Evolutionary conservation across 208 protist species (phyloP).

Genomic region (Leishmania aethiopica): DNA sequence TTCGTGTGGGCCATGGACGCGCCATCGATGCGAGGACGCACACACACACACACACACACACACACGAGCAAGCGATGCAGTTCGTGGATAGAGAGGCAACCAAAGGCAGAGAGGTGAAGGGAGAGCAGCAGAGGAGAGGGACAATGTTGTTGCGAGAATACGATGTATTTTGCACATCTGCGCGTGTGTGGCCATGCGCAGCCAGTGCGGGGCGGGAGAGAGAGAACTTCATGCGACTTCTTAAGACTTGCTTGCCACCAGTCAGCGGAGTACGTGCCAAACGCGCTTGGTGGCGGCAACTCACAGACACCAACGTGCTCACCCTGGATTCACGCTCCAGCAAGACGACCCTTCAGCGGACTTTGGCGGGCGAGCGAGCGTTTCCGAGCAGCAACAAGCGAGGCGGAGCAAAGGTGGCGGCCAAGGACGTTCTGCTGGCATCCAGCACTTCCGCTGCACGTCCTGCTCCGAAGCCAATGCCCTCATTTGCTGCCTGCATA

Average conservation of each 20-base stretch:
- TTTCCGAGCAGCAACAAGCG: not conserved
- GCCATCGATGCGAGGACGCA: not conserved
- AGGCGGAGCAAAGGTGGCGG: not conserved
- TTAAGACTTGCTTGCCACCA: not conserved
- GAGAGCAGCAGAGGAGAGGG: not conserved
- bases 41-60: too few relatives aligned
- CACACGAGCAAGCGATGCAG: not conserved
- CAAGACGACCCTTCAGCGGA: not conserved
- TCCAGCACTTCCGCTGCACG: not conserved
- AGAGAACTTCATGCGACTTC: not conserved
- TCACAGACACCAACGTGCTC: not conserved
- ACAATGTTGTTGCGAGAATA: not conserved
- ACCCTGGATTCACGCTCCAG: not conserved
- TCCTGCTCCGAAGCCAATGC: not conserved
- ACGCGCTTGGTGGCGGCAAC: not conserved
- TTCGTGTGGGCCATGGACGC: not conserved
- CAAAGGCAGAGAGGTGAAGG: not conserved
- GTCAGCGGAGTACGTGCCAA: not conserved
- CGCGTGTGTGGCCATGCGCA: not conserved
- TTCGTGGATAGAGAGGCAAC: not conserved
- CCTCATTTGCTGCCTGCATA: not conserved
- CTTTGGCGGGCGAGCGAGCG: not conserved
- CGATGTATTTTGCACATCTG: not conserved
- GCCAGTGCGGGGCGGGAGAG: too few relatives aligned
- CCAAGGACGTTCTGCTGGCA: not conserved